A percentile compares a stretch with the other conserved stretches of the same genome.
Evolutionary conservation across 1,139 yeast species (phyloP).

Genomic region (Kluyveromyces sp.): DNA sequence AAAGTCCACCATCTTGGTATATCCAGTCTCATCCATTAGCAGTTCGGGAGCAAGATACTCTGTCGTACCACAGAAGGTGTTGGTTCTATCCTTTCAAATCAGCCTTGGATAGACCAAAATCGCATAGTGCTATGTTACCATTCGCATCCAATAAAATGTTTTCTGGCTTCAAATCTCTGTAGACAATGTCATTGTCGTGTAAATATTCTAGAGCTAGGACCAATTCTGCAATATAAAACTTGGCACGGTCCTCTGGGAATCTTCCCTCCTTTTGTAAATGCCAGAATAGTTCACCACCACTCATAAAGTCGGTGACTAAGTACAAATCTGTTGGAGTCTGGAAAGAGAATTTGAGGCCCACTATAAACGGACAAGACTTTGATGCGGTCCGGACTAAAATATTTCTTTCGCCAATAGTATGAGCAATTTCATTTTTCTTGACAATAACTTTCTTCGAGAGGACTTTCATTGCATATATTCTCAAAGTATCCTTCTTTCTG

Average conservation of each 20-base stretch:
- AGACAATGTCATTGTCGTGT: constrained; percentile 87
- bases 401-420: constrained; percentile 93
- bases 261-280: constrained; percentile 95
- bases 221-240: constrained; percentile 91
- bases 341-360: constrained; percentile 88
- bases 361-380: constrained; percentile 82
- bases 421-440: constrained; percentile 93
- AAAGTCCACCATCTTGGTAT: constrained; percentile 80
- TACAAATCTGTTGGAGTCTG: constrained; percentile 91
- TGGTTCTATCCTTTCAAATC: constrained; percentile 90
- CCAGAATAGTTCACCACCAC: constrained; percentile 97
- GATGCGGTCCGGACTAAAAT: constrained; percentile 85
- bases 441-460: constrained; percentile 90
- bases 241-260: constrained; percentile 85
- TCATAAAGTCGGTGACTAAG: constrained; percentile 93
- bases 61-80: constrained; percentile 96
- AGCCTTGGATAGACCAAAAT: constrained; percentile 92
- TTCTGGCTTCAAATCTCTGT: constrained; percentile 93
- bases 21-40: constrained; percentile 72
- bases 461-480: constrained; percentile 96
- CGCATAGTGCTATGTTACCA: constrained; percentile 95
- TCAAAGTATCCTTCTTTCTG: constrained; percentile 74
- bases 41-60: constrained; percentile 84
- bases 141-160: constrained; percentile 88
- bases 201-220: constrained; percentile 86